phyloP scores from a whole-genome alignment of 2,329 filamentous ascomycete genomes.

The Diaporthe sp. region DNA sequence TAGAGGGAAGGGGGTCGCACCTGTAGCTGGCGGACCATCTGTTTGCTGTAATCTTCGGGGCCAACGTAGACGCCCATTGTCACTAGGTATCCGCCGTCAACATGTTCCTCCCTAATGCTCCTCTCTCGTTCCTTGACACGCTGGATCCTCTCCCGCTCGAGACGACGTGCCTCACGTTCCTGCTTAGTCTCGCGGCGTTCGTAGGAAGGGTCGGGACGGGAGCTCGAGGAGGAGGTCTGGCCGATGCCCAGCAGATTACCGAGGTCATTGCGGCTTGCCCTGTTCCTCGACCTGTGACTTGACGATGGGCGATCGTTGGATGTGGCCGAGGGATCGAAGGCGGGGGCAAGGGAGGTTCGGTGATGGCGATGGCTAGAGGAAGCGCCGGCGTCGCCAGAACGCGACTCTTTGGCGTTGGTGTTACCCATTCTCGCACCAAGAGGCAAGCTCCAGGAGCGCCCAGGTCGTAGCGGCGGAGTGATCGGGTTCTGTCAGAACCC shows the following conservation, averaged over 20 bases:
- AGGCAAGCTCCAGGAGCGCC: conserved; percentile 25
- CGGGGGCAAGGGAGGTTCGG: conserved; percentile 41
- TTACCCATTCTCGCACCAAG: conserved; percentile 51
- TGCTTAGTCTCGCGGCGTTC: conserved; percentile 89
- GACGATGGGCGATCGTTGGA: conserved; percentile 43
- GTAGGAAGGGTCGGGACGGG: conserved; percentile 59
- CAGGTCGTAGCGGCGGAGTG: conserved; percentile 1
- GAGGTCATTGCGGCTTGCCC: conserved; percentile 61
- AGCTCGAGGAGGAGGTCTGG: conserved; percentile 52
- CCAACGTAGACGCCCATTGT: conserved; percentile 95
- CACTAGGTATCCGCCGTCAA: conserved; percentile 95
- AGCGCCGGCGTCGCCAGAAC: conserved; percentile 46
- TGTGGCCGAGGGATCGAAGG: conserved; percentile 43
- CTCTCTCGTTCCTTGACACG: conserved; percentile 88
- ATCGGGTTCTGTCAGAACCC: neutral
- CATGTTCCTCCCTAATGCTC: conserved; percentile 91
- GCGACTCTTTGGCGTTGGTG: conserved; percentile 53
- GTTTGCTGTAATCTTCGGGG: conserved; percentile 92
- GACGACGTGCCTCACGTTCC: conserved; percentile 87
- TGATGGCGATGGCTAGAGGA: conserved; percentile 44
- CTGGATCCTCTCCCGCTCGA: conserved; percentile 83
- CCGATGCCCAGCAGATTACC: conserved; percentile 60
- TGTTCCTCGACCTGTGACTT: conserved; percentile 47
- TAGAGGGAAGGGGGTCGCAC: conserved; percentile 61
- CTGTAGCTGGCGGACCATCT: conserved; percentile 89